Base-by-base conservation (phyloP, 306 rosid species). In the Vigna reflexopilosa region DNA sequence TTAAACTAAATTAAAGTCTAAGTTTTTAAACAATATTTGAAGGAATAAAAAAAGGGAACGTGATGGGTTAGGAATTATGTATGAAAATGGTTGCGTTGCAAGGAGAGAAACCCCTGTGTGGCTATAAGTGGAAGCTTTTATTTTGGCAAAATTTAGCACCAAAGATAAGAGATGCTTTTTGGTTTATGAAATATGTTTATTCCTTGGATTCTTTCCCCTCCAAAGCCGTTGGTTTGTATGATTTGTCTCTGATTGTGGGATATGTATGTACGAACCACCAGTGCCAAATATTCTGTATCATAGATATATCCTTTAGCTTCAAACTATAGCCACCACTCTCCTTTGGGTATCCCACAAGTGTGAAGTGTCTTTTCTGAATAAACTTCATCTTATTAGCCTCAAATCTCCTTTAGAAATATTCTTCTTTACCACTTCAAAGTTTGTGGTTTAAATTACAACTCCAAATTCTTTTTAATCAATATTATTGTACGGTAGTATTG, bases 161-260 rank as follows among this genome's bases (percentile, higher is more conserved):
- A 65, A 48, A 42, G 50, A 72, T 7, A 5, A 32, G 72, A 67
- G 78, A 84, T 70, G 52, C 75, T 82, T 71, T 80, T 14, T 5
- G 42, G 42, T 51, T 68, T 40, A 2, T 15, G 3, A 65, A 44
- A 58, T 14, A 4, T 74, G 70, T 52, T 80, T 77, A 57, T 63
- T 68, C 76, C 80, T 79, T 72, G 80, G 86, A 88, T 88, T 88
- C 74, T 83, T 17, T 88, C n/a, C 42, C 48, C 72, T 17, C 70
- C 67, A 56, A 40, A 77, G 59, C 78, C 55, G 83, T 79, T 68
- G 67, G 64, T 75, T 34, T 67, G 74, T 83, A 67, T 69, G 40
- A 75, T 84, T 19, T 72, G 76, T 38, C 36, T 61, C 12, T 69
- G 65, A 42, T 69, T 70, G 68, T 55, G 52, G 26, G 36, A 72